Conservation (phyloP, 1,139 yeast species). For the Yamadazyma sp. region DNA sequence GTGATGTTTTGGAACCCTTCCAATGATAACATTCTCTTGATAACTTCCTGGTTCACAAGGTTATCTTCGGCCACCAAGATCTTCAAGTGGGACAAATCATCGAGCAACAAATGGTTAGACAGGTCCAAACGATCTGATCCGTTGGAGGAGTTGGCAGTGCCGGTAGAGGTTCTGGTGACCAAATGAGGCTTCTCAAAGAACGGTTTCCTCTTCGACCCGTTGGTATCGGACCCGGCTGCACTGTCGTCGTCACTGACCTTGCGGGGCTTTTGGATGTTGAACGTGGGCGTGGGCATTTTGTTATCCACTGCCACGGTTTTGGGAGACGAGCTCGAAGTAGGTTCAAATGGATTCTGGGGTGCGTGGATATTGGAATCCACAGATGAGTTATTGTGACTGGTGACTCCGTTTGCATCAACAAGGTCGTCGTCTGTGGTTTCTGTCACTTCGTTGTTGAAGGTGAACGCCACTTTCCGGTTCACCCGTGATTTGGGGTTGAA, state of each 20-base stretch:
- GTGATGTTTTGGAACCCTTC: conserved; percentile 75
- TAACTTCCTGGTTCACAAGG: conserved; percentile 86
- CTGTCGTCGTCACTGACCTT: conserved; percentile 10
- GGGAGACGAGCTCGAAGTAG: not conserved
- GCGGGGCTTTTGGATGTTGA: conserved; percentile 7
- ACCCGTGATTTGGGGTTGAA: conserved; percentile 38
- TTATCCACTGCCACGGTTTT: not conserved
- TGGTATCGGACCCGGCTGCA: conserved; percentile 1
- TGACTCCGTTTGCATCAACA: conserved; percentile 2
- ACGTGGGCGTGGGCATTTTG: conserved; percentile 4
- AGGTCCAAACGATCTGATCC: conserved; percentile 20
- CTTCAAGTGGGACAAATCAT: conserved; percentile 39
- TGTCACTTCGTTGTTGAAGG: conserved; percentile 17
- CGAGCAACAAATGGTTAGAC: conserved; percentile 20
- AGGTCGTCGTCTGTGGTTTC: conserved; percentile 5
- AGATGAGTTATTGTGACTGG: not conserved
- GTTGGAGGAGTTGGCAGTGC: conserved; percentile 49
- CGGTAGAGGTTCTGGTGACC: conserved; percentile 53
- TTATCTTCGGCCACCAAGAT: conserved; percentile 96
- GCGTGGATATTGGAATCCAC: not conserved
- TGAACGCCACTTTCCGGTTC: conserved; percentile 41
- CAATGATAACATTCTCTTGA: conserved; percentile 74
- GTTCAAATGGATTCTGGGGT: not conserved
- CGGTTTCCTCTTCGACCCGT: conserved; percentile 3
- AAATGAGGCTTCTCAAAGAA: conserved; percentile 46